phyloP scores from a whole-genome alignment of 2,329 filamentous ascomycete species.

The Teratosphaeria viscida region DNA sequence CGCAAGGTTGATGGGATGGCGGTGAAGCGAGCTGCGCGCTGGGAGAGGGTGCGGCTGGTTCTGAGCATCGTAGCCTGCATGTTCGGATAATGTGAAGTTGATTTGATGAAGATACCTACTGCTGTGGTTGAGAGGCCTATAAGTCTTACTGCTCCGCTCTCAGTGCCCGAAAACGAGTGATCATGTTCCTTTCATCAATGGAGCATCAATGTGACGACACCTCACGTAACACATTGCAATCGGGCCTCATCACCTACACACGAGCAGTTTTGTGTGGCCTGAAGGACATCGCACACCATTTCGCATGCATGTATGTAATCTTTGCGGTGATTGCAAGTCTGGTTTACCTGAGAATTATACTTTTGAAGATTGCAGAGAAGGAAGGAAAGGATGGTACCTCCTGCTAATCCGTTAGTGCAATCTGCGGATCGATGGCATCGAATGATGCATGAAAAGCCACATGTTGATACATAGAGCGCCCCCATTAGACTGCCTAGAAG shows the following conservation, averaged over 20 bases:
- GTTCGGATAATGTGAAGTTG: background rate
- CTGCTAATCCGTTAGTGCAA: background rate
- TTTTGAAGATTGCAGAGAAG: background rate
- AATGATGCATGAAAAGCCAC: background rate
- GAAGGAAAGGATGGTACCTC: background rate
- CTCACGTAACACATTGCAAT: background rate
- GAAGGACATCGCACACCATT: background rate
- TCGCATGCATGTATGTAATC: background rate
- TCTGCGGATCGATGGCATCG: background rate
- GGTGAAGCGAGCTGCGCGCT: background rate
- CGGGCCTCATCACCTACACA: background rate
- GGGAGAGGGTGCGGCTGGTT: background rate
- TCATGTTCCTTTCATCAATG: background rate
- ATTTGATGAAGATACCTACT: background rate
- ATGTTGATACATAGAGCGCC: background rate
- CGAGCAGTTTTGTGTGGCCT: background rate
- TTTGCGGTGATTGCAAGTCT: too few relatives aligned
- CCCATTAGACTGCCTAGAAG: too few relatives aligned
- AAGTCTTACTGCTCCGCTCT: background rate
- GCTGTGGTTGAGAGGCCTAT: background rate
- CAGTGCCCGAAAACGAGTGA: background rate
- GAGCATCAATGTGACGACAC: background rate
- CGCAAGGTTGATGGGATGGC: background rate
- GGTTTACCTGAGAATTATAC: background rate
- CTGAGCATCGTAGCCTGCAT: background rate